A percentile compares a stretch with the other conserved stretches of the same genome.
These are phyloP conservation scores for Nicotiana benthamiana DNA, from an alignment of 257 asterid genomes.

Conservation along the genomic window DNA sequence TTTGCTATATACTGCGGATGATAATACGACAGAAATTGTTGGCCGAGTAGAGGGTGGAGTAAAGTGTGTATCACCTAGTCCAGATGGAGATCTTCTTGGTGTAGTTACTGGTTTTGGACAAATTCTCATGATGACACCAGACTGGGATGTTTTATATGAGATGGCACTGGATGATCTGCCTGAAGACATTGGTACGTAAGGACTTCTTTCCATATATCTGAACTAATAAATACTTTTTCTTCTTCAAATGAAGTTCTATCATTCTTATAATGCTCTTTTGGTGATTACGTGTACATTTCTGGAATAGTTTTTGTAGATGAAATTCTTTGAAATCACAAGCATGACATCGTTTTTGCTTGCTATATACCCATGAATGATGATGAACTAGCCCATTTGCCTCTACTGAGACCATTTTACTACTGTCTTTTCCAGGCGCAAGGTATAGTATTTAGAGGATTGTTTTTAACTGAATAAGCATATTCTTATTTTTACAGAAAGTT, in stretches of 20 bases:
- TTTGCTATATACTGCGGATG: conserved; percentile 55
- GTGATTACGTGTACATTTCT: background rate
- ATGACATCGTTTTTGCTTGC: background rate
- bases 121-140: conserved; percentile 83
- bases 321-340: background rate
- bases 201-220: conserved; percentile 39
- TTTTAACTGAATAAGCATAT: background rate
- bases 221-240: background rate
- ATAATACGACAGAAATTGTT: conserved; percentile 59
- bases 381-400: background rate
- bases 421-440: background rate
- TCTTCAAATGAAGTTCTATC: background rate
- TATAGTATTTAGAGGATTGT: background rate
- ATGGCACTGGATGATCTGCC: conserved; percentile 68
- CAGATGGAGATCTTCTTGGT: conserved; percentile 91
- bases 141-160: conserved; percentile 94
- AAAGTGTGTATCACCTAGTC: conserved; percentile 87
- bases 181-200: conserved; percentile 80
- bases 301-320: background rate
- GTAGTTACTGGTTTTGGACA: conserved; percentile 81
- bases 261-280: background rate
- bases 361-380: background rate
- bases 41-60: conserved; percentile 97
- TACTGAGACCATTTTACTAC: background rate
- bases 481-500: background rate